These are phyloP conservation scores for Zygosaccharomyces sapae DNA, from an alignment of 1,139 yeast genomes.

Conservation along the genomic window DNA sequence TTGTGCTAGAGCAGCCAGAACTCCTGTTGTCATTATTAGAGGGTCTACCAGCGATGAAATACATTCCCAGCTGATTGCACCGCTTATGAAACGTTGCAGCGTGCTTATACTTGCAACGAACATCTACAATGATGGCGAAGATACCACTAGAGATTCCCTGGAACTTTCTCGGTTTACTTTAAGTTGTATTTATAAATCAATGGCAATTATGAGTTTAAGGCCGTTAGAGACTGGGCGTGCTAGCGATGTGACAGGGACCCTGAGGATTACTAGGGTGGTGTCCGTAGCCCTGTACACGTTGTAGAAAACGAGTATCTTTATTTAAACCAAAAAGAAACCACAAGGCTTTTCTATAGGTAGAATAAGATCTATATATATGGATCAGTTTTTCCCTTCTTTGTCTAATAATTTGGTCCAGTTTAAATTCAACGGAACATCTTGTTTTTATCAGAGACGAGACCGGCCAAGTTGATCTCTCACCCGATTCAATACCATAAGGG, in stretches of 20 bases:
- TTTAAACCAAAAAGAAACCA: conserved; percentile 52
- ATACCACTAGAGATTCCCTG: conserved; percentile 15
- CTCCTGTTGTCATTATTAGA: conserved; percentile 27
- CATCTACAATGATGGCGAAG: conserved; percentile 19
- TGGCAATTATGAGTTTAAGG: conserved; percentile 44
- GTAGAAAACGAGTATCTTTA: conserved; percentile 64
- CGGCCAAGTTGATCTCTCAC: conserved; percentile 95
- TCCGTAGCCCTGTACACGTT: conserved; percentile 33
- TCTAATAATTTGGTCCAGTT: conserved; percentile 57
- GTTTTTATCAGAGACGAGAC: conserved; percentile 80
- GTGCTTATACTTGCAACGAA: conserved; percentile 27
- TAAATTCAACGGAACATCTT: conserved; percentile 85
- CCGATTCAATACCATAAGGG: conserved; percentile 85
- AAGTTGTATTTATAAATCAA: conserved; percentile 26
- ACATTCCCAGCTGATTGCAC: conserved; percentile 26
- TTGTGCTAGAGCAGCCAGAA: conserved; percentile 36
- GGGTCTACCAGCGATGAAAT: conserved; percentile 30
- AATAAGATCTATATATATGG: conserved; percentile 17
- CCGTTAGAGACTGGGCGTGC: conserved; percentile 81
- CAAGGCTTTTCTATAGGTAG: conserved; percentile 40
- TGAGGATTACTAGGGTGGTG: conserved; percentile 57
- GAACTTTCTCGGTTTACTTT: conserved; percentile 29
- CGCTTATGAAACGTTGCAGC: conserved; percentile 27
- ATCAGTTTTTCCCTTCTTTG: conserved; percentile 39
- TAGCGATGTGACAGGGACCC: conserved; percentile 71